A percentile compares a stretch with the other conserved stretches of the same genome.
Conservation (phyloP, 495 filamentous ascomycete species). For the Penicillium lividum region DNA sequence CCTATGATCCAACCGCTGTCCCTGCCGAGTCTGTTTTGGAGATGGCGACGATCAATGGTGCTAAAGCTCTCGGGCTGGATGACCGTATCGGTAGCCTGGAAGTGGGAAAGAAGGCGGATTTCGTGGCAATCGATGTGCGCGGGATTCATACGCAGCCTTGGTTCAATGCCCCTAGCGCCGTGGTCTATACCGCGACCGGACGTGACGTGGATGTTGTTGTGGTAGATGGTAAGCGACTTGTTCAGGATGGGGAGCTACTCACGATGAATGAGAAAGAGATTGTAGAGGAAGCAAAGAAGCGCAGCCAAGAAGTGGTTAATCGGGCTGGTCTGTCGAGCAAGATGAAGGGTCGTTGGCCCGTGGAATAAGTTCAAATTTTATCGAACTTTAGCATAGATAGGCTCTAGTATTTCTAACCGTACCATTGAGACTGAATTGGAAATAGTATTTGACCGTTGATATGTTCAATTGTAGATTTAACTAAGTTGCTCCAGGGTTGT, state of each 20-base stretch:
- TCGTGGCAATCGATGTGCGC: slow-evolving; percentile 49
- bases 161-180: slow-evolving; percentile 44
- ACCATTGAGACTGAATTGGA: too few relatives aligned
- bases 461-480: too few relatives aligned
- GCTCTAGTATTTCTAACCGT: too few relatives aligned
- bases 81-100: slow-evolving; percentile 51
- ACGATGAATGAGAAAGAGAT: slow-evolving; percentile 39
- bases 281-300: slow-evolving; percentile 35
- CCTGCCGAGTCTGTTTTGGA: slow-evolving; percentile 52
- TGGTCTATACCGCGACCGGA: slow-evolving; percentile 51
- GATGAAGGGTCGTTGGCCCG: slow-evolving; percentile 42
- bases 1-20: slow-evolving; percentile 46
- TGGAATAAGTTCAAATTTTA: slow-evolving; percentile 15
- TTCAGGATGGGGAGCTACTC: slow-evolving; percentile 36
- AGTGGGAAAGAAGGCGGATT: slow-evolving; percentile 57
- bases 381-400: not conserved
- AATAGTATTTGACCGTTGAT: too few relatives aligned
- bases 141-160: slow-evolving; percentile 36
- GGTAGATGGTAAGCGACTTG: slow-evolving; percentile 47
- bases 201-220: slow-evolving; percentile 51
- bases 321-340: slow-evolving; percentile 41
- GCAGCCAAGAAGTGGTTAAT: slow-evolving; percentile 41
- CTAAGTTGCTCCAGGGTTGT: too few relatives aligned
- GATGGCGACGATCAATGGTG: slow-evolving; percentile 55
- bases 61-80: slow-evolving; percentile 50